Conservation (phyloP, 805 yeast genomes). For the Helenozyma rhizophorensis region DNA sequence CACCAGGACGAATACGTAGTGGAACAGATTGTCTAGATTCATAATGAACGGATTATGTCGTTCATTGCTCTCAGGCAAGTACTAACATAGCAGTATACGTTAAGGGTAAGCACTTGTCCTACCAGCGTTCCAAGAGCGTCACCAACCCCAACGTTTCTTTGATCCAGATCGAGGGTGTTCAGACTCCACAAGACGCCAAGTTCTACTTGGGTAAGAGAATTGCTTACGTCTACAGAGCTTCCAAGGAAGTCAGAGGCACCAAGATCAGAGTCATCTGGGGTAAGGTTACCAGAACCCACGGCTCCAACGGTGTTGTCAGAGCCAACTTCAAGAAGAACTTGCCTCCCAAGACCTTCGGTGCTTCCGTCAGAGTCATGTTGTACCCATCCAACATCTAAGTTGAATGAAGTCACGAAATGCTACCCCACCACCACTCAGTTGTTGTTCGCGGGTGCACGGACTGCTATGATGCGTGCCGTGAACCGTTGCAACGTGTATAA, state of each 20-base stretch:
- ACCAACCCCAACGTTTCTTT: slow-evolving; percentile 98
- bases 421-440: slow-evolving; percentile 8
- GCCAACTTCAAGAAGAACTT: slow-evolving; percentile 98
- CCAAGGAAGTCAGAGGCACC: slow-evolving; percentile 97
- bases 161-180: slow-evolving; percentile 95
- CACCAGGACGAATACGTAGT: no score
- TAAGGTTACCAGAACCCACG: slow-evolving; percentile 98
- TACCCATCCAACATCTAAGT: slow-evolving; percentile 99
- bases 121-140: slow-evolving; percentile 98
- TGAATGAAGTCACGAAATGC: slow-evolving; percentile 3
- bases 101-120: slow-evolving; percentile 99
- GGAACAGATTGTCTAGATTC: no score
- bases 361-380: slow-evolving; percentile 98
- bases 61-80: no score
- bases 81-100: slow-evolving; percentile 80
- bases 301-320: slow-evolving; percentile 96
- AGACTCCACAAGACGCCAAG: slow-evolving; percentile 88
- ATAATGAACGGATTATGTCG: no score
- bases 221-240: slow-evolving; percentile 98
- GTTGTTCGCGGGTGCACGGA: slow-evolving; percentile 5
- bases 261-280: slow-evolving; percentile 99
- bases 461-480: neutral
- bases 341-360: slow-evolving; percentile 99
- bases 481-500: slow-evolving; percentile 17
- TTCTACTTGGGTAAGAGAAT: slow-evolving; percentile 99